Evolutionary conservation across 306 rosid genomes (phyloP).

Genomic region (Dalbergia cultrata): DNA sequence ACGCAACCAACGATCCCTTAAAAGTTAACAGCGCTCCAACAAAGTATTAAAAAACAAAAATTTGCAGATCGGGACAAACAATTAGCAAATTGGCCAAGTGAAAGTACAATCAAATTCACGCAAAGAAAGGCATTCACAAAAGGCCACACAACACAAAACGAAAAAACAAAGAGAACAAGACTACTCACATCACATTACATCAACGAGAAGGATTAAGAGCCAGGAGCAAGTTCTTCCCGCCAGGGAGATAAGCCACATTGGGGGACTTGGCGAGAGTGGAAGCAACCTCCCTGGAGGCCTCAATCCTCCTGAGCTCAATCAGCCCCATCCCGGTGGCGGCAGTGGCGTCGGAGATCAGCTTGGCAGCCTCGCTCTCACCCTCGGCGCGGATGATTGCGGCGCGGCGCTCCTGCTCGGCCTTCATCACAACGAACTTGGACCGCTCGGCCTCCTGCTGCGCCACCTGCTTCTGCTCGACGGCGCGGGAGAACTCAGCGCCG

Average conservation of each 20-base stretch:
- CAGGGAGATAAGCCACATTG: constrained; percentile 79
- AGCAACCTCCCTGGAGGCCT: constrained; percentile 89
- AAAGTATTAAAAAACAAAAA: not conserved
- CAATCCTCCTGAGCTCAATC: constrained; percentile 88
- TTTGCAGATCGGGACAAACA: not conserved
- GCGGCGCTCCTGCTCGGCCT: constrained; percentile 94
- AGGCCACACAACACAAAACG: not conserved
- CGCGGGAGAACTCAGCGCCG: constrained; percentile 78
- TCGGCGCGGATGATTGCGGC: constrained; percentile 93
- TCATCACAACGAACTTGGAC: constrained; percentile 89
- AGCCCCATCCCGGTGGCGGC: constrained; percentile 71
- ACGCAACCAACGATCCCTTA: not conserved
- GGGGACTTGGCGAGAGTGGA: constrained; percentile 83
- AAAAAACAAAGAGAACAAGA: not conserved
- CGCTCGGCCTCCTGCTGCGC: constrained; percentile 99
- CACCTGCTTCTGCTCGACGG: constrained; percentile 96
- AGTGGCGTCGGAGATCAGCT: constrained; percentile 89
- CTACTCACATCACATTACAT: constrained; percentile 44
- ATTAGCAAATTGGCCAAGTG: not conserved
- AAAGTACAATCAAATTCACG: not conserved
- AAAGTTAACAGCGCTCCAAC: not conserved
- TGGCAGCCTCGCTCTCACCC: constrained; percentile 92
- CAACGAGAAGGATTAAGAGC: constrained; percentile 77
- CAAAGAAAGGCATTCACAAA: no score
- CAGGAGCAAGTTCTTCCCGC: constrained; percentile 69